Evolutionary conservation across 371 early-diverging fungal genomes (phyloP).

Genomic region (Paramicrosporidium saccamoebae): DNA sequence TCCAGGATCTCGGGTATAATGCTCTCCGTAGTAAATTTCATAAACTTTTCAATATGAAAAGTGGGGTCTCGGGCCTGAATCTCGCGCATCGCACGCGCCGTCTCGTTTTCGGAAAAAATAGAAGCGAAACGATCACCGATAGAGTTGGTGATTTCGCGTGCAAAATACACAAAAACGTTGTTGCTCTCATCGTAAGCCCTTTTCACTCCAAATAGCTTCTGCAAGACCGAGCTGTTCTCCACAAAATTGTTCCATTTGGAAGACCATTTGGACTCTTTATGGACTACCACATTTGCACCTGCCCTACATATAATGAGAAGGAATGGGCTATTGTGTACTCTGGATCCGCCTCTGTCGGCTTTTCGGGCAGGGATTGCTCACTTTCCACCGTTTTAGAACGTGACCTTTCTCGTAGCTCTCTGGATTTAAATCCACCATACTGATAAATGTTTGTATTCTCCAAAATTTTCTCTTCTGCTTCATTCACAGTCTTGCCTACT

Average conservation of each 20-base stretch:
- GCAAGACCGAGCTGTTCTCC: constrained; percentile 50
- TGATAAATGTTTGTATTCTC: too few species aligned
- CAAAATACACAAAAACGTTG: constrained; percentile 40
- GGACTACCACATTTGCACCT: constrained; percentile 47
- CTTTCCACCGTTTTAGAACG: too few species aligned
- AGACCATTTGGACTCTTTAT: constrained; percentile 64
- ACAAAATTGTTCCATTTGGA: constrained; percentile 71
- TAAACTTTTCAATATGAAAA: constrained; percentile 49
- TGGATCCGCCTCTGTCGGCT: constrained; percentile 6
- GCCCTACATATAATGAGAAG: too few species aligned
- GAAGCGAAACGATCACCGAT: constrained; percentile 29
- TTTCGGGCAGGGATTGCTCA: too few species aligned
- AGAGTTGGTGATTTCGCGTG: constrained; percentile 39
- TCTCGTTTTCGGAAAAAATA: constrained; percentile 68
- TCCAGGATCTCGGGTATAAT: constrained; percentile 88
- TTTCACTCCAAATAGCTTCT: constrained; percentile 36
- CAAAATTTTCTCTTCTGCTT: too few species aligned
- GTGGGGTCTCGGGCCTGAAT: constrained; percentile 45
- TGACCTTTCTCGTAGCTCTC: too few species aligned
- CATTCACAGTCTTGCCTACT: too few species aligned
- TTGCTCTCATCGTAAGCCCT: constrained; percentile 60
- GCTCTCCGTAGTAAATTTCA: constrained; percentile 56
- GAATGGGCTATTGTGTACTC: too few species aligned
- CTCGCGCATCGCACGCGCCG: constrained; percentile 50
- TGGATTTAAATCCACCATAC: too few species aligned